Evolutionary conservation across 1,284 basidiomycete genomes (phyloP).

Genomic region (Schizophyllum amplum): DNA sequence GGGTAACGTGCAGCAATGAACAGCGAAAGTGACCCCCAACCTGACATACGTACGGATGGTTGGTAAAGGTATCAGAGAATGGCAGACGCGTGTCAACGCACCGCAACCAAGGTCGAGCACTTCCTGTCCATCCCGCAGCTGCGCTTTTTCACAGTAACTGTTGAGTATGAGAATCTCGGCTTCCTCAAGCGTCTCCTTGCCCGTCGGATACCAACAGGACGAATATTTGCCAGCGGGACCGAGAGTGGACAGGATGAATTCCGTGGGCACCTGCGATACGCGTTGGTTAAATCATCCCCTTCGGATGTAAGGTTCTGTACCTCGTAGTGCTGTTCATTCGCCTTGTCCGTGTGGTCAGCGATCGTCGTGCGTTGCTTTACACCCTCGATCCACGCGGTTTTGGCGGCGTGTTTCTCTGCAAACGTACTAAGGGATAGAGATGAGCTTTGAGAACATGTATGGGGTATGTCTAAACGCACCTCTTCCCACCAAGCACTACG

Average conservation of each 20-base stretch:
- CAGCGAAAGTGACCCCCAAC: slow-evolving; percentile 65
- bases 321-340: slow-evolving; percentile 79
- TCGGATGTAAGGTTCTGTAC: slow-evolving; percentile 23
- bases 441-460: slow-evolving; percentile 42
- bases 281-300: background rate
- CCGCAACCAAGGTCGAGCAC: slow-evolving; percentile 72
- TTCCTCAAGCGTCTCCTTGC: slow-evolving; percentile 56
- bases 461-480: slow-evolving; percentile 17
- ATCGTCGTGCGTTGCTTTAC: slow-evolving; percentile 46
- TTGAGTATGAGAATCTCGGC: slow-evolving; percentile 68
- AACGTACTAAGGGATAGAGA: slow-evolving; percentile 31
- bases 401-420: slow-evolving; percentile 56
- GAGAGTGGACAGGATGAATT: slow-evolving; percentile 59
- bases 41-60: slow-evolving; percentile 29
- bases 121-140: slow-evolving; percentile 56
- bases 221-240: slow-evolving; percentile 64
- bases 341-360: slow-evolving; percentile 62
- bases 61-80: background rate
- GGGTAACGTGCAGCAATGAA: slow-evolving; percentile 75
- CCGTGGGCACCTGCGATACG: slow-evolving; percentile 47
- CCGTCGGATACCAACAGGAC: slow-evolving; percentile 64
- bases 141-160: slow-evolving; percentile 64
- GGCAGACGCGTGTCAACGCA: slow-evolving; percentile 17
- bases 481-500: background rate
- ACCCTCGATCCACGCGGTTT: slow-evolving; percentile 56